Evolutionary conservation across 2,329 filamentous ascomycete genomes (phyloP).

Genomic region (Nothophaeocryptopus gaeumannii): DNA sequence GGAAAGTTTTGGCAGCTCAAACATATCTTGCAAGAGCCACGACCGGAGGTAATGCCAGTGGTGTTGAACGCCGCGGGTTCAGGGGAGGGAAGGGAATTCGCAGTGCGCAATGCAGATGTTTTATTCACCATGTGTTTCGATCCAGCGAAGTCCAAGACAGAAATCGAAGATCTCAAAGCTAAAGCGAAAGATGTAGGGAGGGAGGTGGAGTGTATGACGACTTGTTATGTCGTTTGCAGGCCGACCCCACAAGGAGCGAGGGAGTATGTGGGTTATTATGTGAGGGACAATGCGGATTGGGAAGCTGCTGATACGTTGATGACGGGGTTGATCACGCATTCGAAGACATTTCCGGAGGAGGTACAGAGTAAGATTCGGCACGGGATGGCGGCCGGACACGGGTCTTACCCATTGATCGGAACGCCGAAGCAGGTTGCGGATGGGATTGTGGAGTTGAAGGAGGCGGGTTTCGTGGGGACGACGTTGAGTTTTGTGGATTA

Average conservation of each 20-base stretch:
- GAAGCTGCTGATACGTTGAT: neutral
- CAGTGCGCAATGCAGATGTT: neutral
- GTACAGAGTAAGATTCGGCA: neutral
- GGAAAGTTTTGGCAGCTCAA: neutral
- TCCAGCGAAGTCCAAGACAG: neutral
- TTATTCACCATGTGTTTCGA: neutral
- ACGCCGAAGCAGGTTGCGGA: slow-evolving; percentile 1
- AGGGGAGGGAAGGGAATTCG: neutral
- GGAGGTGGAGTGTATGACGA: neutral
- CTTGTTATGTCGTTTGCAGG: neutral
- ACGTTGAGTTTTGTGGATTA: slow-evolving; percentile 2
- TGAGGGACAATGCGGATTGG: neutral
- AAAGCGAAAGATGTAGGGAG: neutral
- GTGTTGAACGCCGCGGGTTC: slow-evolving; percentile 1
- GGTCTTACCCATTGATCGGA: neutral
- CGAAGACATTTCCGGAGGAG: neutral
- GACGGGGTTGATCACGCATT: neutral
- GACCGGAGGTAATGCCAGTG: neutral
- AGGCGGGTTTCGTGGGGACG: neutral
- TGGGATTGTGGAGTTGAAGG: neutral
- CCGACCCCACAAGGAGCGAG: neutral
- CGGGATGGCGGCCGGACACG: neutral
- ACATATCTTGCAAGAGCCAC: neutral
- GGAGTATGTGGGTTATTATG: neutral
- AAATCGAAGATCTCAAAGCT: neutral